A percentile compares a stretch with the other conserved stretches of the same genome.
Conservation (phyloP, 176 grass and related monocot species). For the Echinochloa phyllopogon region DNA sequence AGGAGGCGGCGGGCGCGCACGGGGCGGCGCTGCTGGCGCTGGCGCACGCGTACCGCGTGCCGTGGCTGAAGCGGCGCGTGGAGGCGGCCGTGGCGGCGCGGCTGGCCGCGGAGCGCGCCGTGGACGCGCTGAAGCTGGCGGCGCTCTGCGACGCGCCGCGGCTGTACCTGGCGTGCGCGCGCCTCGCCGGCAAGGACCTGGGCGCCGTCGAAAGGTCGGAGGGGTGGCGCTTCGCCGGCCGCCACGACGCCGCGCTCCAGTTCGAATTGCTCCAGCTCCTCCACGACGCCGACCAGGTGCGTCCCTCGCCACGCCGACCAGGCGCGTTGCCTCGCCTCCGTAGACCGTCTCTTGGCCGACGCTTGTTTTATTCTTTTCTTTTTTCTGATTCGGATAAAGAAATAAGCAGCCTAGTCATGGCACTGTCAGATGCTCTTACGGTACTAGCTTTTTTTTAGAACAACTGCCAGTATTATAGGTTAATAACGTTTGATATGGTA, state of each 20-base stretch:
- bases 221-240: conserved; percentile 67
- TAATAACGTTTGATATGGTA: background rate
- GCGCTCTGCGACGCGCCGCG: conserved; percentile 72
- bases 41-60: conserved; percentile 67
- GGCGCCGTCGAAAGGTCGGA: conserved; percentile 61
- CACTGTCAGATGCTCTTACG: background rate
- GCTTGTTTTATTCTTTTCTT: conserved; percentile 7
- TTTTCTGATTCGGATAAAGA: background rate
- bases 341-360: background rate
- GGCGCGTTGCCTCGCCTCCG: too few relatives aligned
- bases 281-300: conserved; percentile 60
- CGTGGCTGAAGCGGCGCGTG: conserved; percentile 64
- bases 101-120: conserved; percentile 45
- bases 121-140: conserved; percentile 74
- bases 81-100: conserved; percentile 63
- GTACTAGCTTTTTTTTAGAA: background rate
- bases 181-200: conserved; percentile 64
- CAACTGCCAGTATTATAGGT: background rate
- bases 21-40: conserved; percentile 63
- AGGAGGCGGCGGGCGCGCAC: conserved; percentile 52
- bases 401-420: conserved; percentile 1
- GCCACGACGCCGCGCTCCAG: conserved; percentile 58
- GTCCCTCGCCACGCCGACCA: too few relatives aligned
- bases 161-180: conserved; percentile 58
- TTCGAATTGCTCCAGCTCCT: conserved; percentile 59